Conservation (phyloP, 1,284 basidiomycete species). For the Austroboletus niveus region DNA sequence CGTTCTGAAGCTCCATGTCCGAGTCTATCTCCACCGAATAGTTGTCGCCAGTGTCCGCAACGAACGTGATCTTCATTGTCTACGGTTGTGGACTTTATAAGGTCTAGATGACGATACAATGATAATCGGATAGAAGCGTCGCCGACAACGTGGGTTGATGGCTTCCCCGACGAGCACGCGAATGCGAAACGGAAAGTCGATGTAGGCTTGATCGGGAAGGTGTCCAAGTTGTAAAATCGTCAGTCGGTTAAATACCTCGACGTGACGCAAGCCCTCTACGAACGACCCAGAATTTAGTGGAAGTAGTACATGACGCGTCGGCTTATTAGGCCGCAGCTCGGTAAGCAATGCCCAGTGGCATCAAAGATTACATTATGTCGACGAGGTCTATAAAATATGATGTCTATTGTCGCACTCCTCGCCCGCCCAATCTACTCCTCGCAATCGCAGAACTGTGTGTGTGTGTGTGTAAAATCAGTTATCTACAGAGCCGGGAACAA, state of each 20-base stretch:
- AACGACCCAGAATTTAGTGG: conserved; percentile 26
- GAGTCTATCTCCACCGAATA: conserved; percentile 84
- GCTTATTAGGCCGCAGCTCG: conserved; percentile 1
- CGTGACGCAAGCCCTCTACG: conserved; percentile 19
- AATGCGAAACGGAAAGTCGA: conserved; percentile 1
- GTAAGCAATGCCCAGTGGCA: conserved; percentile 9
- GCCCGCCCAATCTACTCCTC: conserved; percentile 41
- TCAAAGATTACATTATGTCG: conserved; percentile 8
- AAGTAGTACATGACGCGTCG: conserved; percentile 18
- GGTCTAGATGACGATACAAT: not conserved
- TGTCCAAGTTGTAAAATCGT: conserved; percentile 6
- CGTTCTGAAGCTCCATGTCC: conserved; percentile 84
- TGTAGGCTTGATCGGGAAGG: conserved; percentile 29
- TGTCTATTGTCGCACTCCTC: conserved; percentile 31
- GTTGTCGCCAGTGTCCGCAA: conserved; percentile 72
- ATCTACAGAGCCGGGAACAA: not conserved
- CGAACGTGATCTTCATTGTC: conserved; percentile 80
- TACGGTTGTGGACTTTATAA: not conserved
- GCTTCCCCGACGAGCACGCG: not conserved
- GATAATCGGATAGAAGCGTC: conserved; percentile 13
- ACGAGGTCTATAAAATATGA: not conserved
- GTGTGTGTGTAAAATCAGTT: no score
- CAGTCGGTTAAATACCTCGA: conserved; percentile 12
- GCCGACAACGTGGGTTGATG: not conserved
- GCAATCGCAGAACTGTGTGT: conserved; percentile 36